Conservation (phyloP, 176 grass and related monocot species). For the Rhynchospora pubera region DNA sequence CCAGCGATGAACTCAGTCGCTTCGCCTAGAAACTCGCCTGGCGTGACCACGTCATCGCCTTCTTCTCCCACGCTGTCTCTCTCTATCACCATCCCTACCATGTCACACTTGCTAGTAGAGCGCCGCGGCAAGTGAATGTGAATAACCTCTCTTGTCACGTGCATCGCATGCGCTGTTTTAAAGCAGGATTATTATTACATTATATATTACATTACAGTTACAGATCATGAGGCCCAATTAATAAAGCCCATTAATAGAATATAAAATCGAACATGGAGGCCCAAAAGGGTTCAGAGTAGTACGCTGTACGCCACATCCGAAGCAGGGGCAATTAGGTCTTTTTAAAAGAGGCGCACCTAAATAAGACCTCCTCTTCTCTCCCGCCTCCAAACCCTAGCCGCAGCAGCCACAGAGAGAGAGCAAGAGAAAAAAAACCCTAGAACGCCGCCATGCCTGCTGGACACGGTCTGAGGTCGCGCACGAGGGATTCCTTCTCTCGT, state of each 20-base stretch:
- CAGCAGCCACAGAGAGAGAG: not conserved
- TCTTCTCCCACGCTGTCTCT: constrained; percentile 37
- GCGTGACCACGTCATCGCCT: constrained; percentile 39
- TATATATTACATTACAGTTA: too few species aligned
- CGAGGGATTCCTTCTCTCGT: constrained; percentile 65
- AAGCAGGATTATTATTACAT: too few species aligned
- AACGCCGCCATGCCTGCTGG: constrained; percentile 65
- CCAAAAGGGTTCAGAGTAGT: not conserved
- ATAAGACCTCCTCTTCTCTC: not conserved
- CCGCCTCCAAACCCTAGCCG: constrained; percentile 17
- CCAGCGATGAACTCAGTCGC: constrained; percentile 36
- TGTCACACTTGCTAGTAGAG: not conserved
- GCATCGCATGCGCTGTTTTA: not conserved
- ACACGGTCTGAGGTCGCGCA: constrained; percentile 63
- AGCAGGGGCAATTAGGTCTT: not conserved
- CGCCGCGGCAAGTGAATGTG: not conserved
- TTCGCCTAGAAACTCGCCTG: constrained; percentile 65
- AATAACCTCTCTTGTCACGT: not conserved
- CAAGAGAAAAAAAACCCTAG: not conserved
- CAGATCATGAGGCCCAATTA: too few species aligned
- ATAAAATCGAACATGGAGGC: not conserved
- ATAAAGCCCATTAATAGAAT: too few species aligned
- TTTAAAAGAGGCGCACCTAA: not conserved
- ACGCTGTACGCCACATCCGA: not conserved
- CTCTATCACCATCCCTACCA: constrained; percentile 48